These are phyloP conservation scores for Withania somnifera DNA, from an alignment of 305 asterid species.

Conservation along the genomic window DNA sequence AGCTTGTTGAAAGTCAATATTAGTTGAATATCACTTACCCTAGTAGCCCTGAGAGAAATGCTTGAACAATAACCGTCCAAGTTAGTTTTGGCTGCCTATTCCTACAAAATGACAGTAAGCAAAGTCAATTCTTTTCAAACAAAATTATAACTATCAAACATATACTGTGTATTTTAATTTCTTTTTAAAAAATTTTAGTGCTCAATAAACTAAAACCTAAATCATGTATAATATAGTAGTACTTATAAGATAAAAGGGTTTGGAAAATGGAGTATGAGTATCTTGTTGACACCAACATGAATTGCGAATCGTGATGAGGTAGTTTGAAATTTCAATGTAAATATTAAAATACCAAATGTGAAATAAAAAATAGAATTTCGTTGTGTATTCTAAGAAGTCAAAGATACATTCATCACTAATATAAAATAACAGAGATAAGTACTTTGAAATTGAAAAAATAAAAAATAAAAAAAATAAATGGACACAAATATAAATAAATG, in stretches of 20 bases:
- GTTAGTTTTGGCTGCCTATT: slow-evolving; percentile 19
- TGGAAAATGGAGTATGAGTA: not conserved
- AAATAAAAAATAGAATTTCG: no score
- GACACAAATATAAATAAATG: not conserved
- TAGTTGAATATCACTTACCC: slow-evolving; percentile 8
- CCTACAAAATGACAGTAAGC: not conserved
- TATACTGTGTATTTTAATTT: no score
- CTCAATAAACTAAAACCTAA: not conserved
- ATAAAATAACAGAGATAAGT: not conserved
- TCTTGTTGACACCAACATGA: not conserved
- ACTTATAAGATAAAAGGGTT: not conserved
- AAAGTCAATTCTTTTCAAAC: not conserved
- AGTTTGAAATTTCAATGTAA: not conserved
- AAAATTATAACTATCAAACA: not conserved
- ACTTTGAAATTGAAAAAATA: not conserved
- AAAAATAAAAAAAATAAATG: not conserved
- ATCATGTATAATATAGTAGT: no score
- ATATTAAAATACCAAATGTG: no score
- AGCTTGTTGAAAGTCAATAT: not conserved
- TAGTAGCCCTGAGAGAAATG: slow-evolving; percentile 20
- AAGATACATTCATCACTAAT: not conserved
- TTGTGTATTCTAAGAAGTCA: not conserved
- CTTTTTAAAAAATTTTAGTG: not conserved
- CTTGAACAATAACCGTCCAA: slow-evolving; percentile 9
- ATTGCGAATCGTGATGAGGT: not conserved